Evolutionary conservation across 2,329 filamentous ascomycete species (phyloP).

Genomic region (Nemania abortiva): DNA sequence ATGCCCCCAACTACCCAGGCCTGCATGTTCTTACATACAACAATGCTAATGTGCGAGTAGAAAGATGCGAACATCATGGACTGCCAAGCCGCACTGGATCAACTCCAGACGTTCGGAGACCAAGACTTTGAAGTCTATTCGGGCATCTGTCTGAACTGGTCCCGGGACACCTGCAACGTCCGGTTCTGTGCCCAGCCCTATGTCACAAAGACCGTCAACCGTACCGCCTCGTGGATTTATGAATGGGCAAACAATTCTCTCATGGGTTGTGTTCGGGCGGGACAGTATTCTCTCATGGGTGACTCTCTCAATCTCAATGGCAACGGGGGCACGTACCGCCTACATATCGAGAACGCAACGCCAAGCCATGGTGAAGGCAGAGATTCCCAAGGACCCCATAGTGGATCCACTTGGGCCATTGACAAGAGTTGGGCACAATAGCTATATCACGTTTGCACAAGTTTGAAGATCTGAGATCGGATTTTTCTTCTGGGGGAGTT

Average conservation of each 20-base stretch:
- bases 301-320: conserved; percentile 48
- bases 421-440: background rate
- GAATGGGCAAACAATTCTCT: conserved; percentile 44
- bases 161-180: conserved; percentile 44
- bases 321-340: conserved; percentile 46
- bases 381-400: background rate
- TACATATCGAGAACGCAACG: conserved; percentile 42
- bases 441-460: background rate
- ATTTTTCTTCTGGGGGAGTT: too few relatives aligned
- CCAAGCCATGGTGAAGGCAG: conserved; percentile 19
- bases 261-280: conserved; percentile 43
- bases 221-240: conserved; percentile 47
- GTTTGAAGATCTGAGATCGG: background rate
- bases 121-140: conserved; percentile 43
- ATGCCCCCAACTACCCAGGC: conserved; percentile 19
- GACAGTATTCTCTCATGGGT: conserved; percentile 45
- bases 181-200: conserved; percentile 49
- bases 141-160: conserved; percentile 47
- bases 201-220: conserved; percentile 44
- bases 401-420: background rate
- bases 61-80: conserved; percentile 42
- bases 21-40: background rate
- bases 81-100: conserved; percentile 44
- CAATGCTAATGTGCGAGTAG: conserved; percentile 22
- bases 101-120: conserved; percentile 40